Evolutionary conservation across 257 asterid species (phyloP).

Genomic region (Gentiana macrophylla): DNA sequence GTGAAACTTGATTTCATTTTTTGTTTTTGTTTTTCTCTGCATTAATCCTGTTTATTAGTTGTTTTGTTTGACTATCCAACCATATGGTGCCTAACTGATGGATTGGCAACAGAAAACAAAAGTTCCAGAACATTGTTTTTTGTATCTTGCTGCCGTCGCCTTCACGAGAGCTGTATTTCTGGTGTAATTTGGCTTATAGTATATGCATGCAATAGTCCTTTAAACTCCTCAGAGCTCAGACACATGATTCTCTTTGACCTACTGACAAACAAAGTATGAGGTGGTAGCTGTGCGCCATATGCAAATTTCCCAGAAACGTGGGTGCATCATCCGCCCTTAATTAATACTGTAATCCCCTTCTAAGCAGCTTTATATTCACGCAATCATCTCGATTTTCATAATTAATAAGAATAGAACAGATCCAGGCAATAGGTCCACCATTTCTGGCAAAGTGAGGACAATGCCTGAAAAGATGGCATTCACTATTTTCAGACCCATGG

Average conservation of each 20-base stretch:
- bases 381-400: constrained; percentile 12
- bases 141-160: constrained; percentile 44
- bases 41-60: too few relatives aligned
- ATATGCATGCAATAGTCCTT: constrained; percentile 17
- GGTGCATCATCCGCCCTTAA: constrained; percentile 1
- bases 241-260: constrained; percentile 23
- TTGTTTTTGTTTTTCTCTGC: too few relatives aligned
- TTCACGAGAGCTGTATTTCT: constrained; percentile 54
- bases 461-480: too few relatives aligned
- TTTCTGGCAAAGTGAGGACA: too few relatives aligned
- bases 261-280: background rate
- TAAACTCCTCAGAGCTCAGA: constrained; percentile 2
- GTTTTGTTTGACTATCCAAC: too few relatives aligned
- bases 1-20: too few relatives aligned
- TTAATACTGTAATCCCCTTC: too few relatives aligned
- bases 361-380: constrained; percentile 24
- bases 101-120: too few relatives aligned
- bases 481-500: too few relatives aligned
- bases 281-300: background rate
- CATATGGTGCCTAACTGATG: too few relatives aligned
- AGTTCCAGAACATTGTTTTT: background rate
- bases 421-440: background rate
- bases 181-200: background rate
- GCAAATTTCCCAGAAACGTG: constrained; percentile 3
- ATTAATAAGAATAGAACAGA: constrained; percentile 2